These are phyloP conservation scores for Solanum gandarillasii DNA, from an alignment of 257 asterid genomes.

Conservation along the genomic window DNA sequence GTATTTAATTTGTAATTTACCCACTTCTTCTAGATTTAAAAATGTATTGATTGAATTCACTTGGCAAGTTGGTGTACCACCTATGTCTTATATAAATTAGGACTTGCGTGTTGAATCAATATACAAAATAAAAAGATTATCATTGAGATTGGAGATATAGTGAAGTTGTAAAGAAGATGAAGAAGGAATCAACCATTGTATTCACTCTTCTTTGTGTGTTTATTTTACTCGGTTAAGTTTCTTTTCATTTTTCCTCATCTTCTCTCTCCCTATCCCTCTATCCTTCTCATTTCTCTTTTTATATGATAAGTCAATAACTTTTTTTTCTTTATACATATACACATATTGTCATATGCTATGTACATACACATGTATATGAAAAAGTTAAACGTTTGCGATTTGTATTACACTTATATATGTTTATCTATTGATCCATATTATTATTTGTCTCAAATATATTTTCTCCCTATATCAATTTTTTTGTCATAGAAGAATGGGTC, in stretches of 20 bases:
- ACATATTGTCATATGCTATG: not conserved
- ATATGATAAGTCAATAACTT: not conserved
- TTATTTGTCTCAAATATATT: too few relatives aligned
- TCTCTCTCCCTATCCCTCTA: not conserved
- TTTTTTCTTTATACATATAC: not conserved
- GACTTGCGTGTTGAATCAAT: not conserved
- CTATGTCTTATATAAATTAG: not conserved
- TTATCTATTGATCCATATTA: too few relatives aligned
- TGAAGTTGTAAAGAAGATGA: not conserved
- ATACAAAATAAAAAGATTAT: not conserved
- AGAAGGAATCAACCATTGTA: not conserved
- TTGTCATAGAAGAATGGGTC: too few relatives aligned
- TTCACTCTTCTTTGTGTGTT: not conserved
- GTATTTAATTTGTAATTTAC: not conserved
- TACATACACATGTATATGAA: not conserved
- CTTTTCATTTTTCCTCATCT: not conserved
- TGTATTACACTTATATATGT: too few relatives aligned
- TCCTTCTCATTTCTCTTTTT: not conserved
- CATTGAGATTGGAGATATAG: not conserved
- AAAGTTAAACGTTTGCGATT: too few relatives aligned
- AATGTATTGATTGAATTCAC: too few relatives aligned
- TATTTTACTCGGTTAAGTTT: not conserved
- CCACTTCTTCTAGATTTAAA: not conserved
- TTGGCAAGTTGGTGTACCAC: not conserved
- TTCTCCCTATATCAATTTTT: too few relatives aligned